Evolutionary conservation across 768 basidiomycete genomes (phyloP), one percentile per base, ranked within the genome.

Genomic region (Auricularia sp.): DNA sequence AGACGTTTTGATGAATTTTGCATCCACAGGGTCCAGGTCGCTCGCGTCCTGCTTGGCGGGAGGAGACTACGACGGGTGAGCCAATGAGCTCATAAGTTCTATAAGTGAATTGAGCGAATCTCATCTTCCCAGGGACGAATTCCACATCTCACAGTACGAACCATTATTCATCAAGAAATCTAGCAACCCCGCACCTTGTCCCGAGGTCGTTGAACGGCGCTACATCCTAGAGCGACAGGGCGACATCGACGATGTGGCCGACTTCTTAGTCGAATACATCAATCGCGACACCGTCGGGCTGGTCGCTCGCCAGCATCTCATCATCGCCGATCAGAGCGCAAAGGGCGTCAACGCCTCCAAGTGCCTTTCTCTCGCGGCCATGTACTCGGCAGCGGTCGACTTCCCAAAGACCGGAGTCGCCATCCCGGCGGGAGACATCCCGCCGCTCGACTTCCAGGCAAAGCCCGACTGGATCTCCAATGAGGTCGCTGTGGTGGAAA

Each of bases 381-480:
- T 68, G 3, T 67, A 72, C 45, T 69, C 67, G 3, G 37, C 21
- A 18, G 67, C 69, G 8, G 64, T 69, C 16, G 69, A 69, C 66
- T 68, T 51, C 36, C 54, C 62, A 24, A 69, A 69, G 61, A 69
- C 65, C 2, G 62, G 39, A 5, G 37, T 39, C 45, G 64, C 64
- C 42, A 62, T 67, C 61, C 21, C 54, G 16, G 29, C 44, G 13
- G 24, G 54, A n/a, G 35, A 54, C 8, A 64, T 67, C n/a, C 66
- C 66, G 5, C 34, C 37, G 13, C 64, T 59, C 14, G 54, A 67
- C 5, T 62, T 90, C 56, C 78, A 79, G 18, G 84, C 81, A 71
- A 91, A 87, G 69, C 90, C 90, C 0, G 90, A 92, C 71, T 92
- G 90, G 90, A 83, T 89, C 65, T 81, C 80, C 29, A 81, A 81